These are phyloP conservation scores for Pseudevernia furfuracea DNA, from an alignment of 495 filamentous ascomycete species.

Conservation along the genomic window DNA sequence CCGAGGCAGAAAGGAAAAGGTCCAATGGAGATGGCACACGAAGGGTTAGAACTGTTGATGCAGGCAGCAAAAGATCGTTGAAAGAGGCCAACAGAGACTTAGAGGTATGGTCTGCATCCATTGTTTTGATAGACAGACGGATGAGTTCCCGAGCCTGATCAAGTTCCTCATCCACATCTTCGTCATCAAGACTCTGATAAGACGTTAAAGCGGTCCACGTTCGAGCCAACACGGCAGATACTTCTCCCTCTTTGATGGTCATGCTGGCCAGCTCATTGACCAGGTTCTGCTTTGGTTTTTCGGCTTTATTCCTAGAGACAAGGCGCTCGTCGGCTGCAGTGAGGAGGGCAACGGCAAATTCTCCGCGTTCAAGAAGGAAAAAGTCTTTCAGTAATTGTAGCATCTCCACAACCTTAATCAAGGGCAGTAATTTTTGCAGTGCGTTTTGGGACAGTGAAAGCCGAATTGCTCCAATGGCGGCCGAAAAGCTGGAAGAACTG, in stretches of 20 bases:
- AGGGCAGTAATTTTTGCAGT: slow-evolving; percentile 69
- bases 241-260: slow-evolving; percentile 78
- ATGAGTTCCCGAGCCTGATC: slow-evolving; percentile 75
- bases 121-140: slow-evolving; percentile 49
- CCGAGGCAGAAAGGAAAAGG: slow-evolving; percentile 68
- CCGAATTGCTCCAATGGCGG: slow-evolving; percentile 66
- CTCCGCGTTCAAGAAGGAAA: slow-evolving; percentile 77
- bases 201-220: slow-evolving; percentile 71
- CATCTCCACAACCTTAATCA: slow-evolving; percentile 65
- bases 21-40: slow-evolving; percentile 75
- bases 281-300: slow-evolving; percentile 25
- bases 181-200: slow-evolving; percentile 63
- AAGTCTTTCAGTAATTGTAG: slow-evolving; percentile 75
- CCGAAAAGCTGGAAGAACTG: slow-evolving; percentile 57
- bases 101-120: neutral
- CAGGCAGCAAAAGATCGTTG: slow-evolving; percentile 73
- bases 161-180: slow-evolving; percentile 63
- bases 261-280: slow-evolving; percentile 44
- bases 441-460: slow-evolving; percentile 73
- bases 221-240: slow-evolving; percentile 61
- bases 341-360: slow-evolving; percentile 82
- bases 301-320: slow-evolving; percentile 37
- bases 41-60: slow-evolving; percentile 61
- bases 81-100: slow-evolving; percentile 41
- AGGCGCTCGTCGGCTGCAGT: slow-evolving; percentile 74